Evolutionary conservation across 805 yeast species (phyloP).

Genomic region (Cyberlindnera meyerae): DNA sequence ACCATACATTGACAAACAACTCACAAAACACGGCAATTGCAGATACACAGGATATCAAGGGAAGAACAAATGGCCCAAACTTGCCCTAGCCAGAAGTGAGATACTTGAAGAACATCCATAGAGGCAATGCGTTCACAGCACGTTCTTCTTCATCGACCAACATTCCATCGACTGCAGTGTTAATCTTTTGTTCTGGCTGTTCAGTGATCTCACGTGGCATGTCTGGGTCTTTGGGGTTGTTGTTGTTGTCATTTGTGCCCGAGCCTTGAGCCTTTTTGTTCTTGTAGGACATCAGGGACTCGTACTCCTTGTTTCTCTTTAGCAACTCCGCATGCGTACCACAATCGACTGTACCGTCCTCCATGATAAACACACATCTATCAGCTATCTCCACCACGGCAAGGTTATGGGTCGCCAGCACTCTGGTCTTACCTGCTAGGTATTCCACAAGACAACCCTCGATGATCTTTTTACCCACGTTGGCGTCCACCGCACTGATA

Average conservation of each 20-base stretch:
- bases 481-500: constrained; percentile 66
- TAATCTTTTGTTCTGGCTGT: background rate
- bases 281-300: constrained; percentile 41
- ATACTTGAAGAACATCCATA: constrained; percentile 31
- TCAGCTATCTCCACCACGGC: constrained; percentile 64
- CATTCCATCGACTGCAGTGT: constrained; percentile 1
- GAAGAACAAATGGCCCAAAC: constrained; percentile 28
- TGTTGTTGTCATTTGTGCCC: background rate
- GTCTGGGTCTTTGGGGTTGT: background rate
- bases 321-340: constrained; percentile 57
- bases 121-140: constrained; percentile 34
- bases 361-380: constrained; percentile 56
- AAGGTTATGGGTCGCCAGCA: constrained; percentile 80
- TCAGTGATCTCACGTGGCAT: background rate
- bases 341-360: constrained; percentile 53
- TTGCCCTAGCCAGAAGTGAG: constrained; percentile 40
- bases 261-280: background rate
- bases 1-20: constrained; percentile 68
- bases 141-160: constrained; percentile 29
- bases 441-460: constrained; percentile 57
- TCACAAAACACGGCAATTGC: constrained; percentile 42
- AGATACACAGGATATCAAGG: constrained; percentile 10
- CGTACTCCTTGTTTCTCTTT: constrained; percentile 40
- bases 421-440: constrained; percentile 52
- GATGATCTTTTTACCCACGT: constrained; percentile 70